phyloP scores from a whole-genome alignment of 2,329 filamentous ascomycete genomes.

The Leptographium galeiforme region DNA sequence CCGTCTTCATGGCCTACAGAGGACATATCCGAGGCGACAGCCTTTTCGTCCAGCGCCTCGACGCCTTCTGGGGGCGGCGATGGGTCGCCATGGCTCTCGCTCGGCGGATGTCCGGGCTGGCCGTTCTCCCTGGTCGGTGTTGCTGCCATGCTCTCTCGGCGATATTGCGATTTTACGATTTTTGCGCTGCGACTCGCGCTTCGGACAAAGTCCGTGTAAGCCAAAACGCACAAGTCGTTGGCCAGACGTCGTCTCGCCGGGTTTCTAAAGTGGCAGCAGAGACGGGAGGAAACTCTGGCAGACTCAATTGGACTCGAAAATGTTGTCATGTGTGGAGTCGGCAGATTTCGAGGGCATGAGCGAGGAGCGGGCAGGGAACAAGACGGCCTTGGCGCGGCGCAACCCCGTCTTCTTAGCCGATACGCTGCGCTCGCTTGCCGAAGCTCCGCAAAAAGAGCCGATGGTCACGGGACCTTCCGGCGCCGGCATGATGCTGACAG shows the following conservation, averaged over 20 bases:
- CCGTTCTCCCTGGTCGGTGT: neutral
- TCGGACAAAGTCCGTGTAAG: no score
- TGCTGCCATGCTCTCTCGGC: neutral
- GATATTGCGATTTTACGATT: neutral
- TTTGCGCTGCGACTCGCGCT: neutral
- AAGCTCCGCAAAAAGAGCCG: neutral
- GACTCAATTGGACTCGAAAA: no score
- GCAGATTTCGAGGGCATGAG: neutral
- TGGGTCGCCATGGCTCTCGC: neutral
- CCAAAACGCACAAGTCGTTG: neutral
- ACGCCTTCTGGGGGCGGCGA: neutral
- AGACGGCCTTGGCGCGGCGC: neutral
- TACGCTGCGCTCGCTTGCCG: neutral
- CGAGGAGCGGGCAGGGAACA: neutral
- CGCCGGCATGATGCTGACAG: no score
- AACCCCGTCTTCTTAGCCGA: neutral
- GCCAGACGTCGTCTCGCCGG: no score
- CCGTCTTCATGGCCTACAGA: neutral
- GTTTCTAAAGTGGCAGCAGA: no score
- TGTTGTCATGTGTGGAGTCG: neutral
- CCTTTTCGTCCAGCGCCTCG: neutral
- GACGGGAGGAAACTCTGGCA: no score
- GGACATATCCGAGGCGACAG: no score
- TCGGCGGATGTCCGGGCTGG: neutral
- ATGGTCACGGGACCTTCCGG: no score